Conservation (phyloP, 148 eudicot species). For the Selenicereus undatus region DNA sequence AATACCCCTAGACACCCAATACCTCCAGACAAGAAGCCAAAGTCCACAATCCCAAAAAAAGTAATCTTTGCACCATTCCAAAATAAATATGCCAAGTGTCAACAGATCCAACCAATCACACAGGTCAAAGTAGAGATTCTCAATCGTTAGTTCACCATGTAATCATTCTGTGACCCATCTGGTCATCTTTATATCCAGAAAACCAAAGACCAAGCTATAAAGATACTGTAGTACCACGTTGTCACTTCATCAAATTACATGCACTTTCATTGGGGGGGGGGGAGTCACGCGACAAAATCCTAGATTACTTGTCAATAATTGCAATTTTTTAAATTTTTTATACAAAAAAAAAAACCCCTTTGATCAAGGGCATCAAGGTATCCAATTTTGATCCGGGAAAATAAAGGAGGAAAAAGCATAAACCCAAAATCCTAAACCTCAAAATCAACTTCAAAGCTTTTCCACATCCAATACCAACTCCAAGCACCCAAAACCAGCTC, state of each 20-base stretch:
- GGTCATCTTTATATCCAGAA: neutral
- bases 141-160: neutral
- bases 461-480: neutral
- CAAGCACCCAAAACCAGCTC: too few relatives aligned
- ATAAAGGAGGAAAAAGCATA: neutral
- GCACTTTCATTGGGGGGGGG: neutral
- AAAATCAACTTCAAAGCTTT: neutral
- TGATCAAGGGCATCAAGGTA: neutral
- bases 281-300: neutral
- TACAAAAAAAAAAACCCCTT: too few relatives aligned
- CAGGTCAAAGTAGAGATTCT: constrained; percentile 3
- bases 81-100: constrained; percentile 19
- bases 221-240: too few relatives aligned
- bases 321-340: neutral
- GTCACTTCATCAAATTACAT: neutral
- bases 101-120: neutral
- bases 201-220: neutral
- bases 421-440: neutral
- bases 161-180: neutral
- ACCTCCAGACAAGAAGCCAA: neutral
- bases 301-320: neutral
- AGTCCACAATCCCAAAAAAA: constrained; percentile 1
- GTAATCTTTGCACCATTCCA: neutral
- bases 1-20: neutral
- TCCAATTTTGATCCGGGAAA: neutral